Evolutionary conservation across 352 stramenopile genomes (phyloP), one percentile per base, ranked within the genome.

Genomic region (Phytophthora agathidicida): DNA sequence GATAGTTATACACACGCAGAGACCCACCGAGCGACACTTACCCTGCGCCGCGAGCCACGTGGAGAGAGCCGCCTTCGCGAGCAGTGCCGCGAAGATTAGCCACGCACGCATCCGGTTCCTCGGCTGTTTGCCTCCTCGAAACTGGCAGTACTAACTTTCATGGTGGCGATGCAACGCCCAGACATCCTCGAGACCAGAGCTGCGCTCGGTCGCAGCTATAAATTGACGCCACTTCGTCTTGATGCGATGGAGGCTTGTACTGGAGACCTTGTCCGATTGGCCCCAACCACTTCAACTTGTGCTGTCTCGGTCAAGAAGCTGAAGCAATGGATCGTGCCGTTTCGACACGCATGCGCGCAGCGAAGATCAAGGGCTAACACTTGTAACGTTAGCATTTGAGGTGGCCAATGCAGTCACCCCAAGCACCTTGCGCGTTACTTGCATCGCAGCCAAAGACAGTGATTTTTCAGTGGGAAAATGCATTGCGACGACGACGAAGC

Each of bases 331-430:
- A 26, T n/a, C n/a, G n/a, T 19, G 19, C 11, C 44, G 46, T 65
- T 65, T 65, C 38, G 24, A 61, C 16, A 32, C 24, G 33, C 26
- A 35, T 55, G 53, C 16, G 24, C 24, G 33, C 26, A 35, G 47
- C 42, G 53, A 62, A 62, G 24, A 62, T 46, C n/a, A 62, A 62
- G 47, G n/a, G n/a, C n/a, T n/a, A n/a, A n/a, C 36, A 36, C 9
- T 4, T 49, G 52, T 42, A 61, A 54, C 52, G 52, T 28, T 43
- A 30, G 22, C 5, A 33, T 23, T 42, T 61, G 17, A 53, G 14
- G 33, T 5, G 23, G 30, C 14, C 11, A 54, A 38, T 5, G 22
- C n/a, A n/a, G n/a, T n/a, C n/a, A n/a, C n/a, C 20, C 6, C 22
- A 32, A 44, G 35, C 36, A 30, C 35, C 8, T 31, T 31, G 27